A percentile compares a stretch with the other conserved stretches of the same genome.
phyloP scores from a whole-genome alignment of 1,139 yeast genomes.

The Taphrina flavorubra region DNA sequence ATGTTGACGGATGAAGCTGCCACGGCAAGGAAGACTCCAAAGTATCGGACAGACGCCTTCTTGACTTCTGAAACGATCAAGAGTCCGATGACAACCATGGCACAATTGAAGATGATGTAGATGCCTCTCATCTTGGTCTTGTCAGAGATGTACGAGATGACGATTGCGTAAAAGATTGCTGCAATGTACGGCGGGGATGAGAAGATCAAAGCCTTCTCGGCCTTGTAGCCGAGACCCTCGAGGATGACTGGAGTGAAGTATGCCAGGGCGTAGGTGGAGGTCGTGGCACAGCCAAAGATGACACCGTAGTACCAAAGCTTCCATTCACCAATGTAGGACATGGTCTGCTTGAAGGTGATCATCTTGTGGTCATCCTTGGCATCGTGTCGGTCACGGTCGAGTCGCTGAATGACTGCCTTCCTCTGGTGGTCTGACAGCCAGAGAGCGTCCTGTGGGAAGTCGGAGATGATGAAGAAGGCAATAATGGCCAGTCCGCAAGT shows the following conservation, averaged over 20 bases:
- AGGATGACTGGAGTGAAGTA: conserved; percentile 66
- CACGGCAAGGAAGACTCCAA: conserved; percentile 67
- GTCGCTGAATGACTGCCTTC: conserved; percentile 58
- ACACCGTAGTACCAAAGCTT: conserved; percentile 39
- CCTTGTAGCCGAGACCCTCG: conserved; percentile 60
- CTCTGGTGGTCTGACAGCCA: conserved; percentile 60
- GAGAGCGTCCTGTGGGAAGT: conserved; percentile 59
- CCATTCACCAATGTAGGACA: conserved; percentile 29
- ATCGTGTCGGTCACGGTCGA: conserved; percentile 49
- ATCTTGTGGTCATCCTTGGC: conserved; percentile 39
- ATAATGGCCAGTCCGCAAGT: conserved; percentile 65
- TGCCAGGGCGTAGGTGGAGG: conserved; percentile 65
- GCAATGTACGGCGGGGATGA: conserved; percentile 69
- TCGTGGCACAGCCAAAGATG: conserved; percentile 53
- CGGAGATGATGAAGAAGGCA: conserved; percentile 70
- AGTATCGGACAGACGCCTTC: conserved; percentile 63
- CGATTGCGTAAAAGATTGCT: conserved; percentile 61
- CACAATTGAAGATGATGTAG: conserved; percentile 59
- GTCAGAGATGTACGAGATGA: conserved; percentile 57
- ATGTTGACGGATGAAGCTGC: conserved; percentile 63
- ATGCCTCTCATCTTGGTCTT: conserved; percentile 63
- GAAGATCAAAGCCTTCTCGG: conserved; percentile 60
- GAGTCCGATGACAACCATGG: conserved; percentile 57
- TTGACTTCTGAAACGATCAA: conserved; percentile 59
- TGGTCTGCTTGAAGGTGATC: conserved; percentile 24